phyloP scores from a whole-genome alignment of 192 early-diverging fungal genomes.

The Podila verticillata region DNA sequence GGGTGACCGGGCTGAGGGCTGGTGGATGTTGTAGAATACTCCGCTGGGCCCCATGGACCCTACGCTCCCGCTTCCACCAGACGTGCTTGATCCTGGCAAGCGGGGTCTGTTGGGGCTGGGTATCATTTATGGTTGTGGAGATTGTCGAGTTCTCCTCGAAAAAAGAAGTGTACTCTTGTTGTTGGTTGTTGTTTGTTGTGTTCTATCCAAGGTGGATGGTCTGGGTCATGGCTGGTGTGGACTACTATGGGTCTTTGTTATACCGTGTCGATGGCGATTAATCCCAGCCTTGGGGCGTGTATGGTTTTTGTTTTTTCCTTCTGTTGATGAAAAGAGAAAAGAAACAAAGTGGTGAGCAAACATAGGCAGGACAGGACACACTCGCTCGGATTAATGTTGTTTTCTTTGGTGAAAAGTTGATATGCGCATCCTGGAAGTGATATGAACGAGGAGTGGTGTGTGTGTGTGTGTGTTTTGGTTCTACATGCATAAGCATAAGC shows the following conservation, averaged over 20 bases:
- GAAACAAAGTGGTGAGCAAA: background rate
- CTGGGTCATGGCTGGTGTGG: conserved; percentile 24
- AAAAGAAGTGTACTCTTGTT: background rate
- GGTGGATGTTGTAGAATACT: conserved; percentile 44
- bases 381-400: no score
- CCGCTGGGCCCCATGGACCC: conserved; percentile 5
- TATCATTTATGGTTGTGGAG: conserved; percentile 20
- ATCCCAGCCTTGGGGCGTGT: background rate
- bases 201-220: conserved; percentile 22
- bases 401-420: no score
- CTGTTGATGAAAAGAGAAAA: background rate
- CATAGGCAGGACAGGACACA: background rate
- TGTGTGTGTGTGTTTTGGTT: no score
- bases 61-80: conserved; percentile 10
- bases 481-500: no score
- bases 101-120: conserved; percentile 36
- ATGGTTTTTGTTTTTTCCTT: background rate
- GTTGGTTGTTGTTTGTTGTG: background rate
- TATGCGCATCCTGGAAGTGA: no score
- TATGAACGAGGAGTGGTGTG: no score
- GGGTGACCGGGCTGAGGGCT: conserved; percentile 44
- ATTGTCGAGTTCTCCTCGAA: background rate
- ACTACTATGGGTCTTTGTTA: background rate
- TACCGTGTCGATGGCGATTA: no score
- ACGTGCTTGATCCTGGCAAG: conserved; percentile 9